Evolutionary conservation across 1,139 yeast genomes (phyloP).

Genomic region (Hyphopichia buzzinii): DNA sequence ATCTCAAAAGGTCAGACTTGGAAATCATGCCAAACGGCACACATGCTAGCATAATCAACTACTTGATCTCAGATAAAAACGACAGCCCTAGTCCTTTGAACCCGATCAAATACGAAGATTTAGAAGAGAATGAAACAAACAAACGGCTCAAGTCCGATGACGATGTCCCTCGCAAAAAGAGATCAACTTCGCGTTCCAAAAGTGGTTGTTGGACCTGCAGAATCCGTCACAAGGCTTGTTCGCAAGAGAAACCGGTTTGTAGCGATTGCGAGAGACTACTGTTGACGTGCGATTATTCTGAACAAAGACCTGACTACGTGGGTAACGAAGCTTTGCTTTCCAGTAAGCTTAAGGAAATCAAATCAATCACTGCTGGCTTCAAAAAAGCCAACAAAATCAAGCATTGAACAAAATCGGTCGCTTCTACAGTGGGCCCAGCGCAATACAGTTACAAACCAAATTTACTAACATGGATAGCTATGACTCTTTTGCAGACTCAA

Average conservation of each 20-base stretch:
- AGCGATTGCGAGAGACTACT: constrained; percentile 52
- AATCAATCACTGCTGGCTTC: constrained; percentile 25
- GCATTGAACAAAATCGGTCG: neutral
- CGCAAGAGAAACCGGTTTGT: constrained; percentile 60
- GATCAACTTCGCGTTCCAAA: constrained; percentile 42
- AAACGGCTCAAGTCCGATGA: too few relatives aligned
- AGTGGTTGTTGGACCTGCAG: constrained; percentile 73
- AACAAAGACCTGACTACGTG: constrained; percentile 57
- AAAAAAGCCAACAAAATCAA: neutral
- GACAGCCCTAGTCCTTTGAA: neutral
- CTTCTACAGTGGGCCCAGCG: neutral
- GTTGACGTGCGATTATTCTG: constrained; percentile 52
- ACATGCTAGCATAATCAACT: too few relatives aligned
- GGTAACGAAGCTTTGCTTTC: constrained; percentile 34
- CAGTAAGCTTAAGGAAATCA: constrained; percentile 49
- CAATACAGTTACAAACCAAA: too few relatives aligned
- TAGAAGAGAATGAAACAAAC: too few relatives aligned
- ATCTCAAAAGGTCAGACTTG: too few relatives aligned
- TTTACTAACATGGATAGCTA: too few relatives aligned
- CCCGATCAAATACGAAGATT: neutral
- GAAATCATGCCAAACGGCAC: too few relatives aligned
- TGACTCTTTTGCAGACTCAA: too few relatives aligned
- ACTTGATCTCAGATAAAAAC: too few relatives aligned
- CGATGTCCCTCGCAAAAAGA: too few relatives aligned
- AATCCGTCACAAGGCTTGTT: constrained; percentile 61